Percentiles rank a stretch among this genome's conserved stretches.
These are phyloP conservation scores for Penicillium daleae DNA, from an alignment of 495 filamentous ascomycete genomes.

Conservation along the genomic window DNA sequence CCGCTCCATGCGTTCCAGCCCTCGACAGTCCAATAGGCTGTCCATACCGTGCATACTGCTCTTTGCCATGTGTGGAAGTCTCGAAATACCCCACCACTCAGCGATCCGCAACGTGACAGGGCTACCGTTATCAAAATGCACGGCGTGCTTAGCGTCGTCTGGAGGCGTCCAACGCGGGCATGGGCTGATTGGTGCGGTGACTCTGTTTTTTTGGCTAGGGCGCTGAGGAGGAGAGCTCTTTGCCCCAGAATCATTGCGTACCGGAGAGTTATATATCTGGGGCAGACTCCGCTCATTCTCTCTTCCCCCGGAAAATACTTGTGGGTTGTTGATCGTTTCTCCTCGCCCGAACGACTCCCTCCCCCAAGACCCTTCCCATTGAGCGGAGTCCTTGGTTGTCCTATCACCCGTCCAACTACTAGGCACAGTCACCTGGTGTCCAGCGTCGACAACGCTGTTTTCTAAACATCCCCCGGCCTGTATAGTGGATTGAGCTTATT, in stretches of 20 bases:
- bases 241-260: slow-evolving; percentile 6
- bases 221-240: slow-evolving; percentile 6
- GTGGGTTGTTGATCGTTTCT: slow-evolving; percentile 4
- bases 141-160: slow-evolving; percentile 27
- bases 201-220: slow-evolving; percentile 19
- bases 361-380: neutral
- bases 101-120: slow-evolving; percentile 23
- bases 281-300: slow-evolving; percentile 14
- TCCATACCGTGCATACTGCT: neutral
- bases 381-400: neutral
- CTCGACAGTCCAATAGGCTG: slow-evolving; percentile 19
- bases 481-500: neutral
- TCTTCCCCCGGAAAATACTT: slow-evolving; percentile 7
- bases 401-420: neutral
- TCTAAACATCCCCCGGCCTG: neutral
- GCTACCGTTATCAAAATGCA: slow-evolving; percentile 26
- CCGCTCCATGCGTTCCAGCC: neutral
- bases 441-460: neutral
- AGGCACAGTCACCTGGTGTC: neutral
- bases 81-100: slow-evolving; percentile 40
- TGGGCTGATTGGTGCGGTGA: slow-evolving; percentile 23
- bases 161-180: slow-evolving; percentile 17
- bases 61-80: slow-evolving; percentile 20
- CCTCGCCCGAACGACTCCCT: slow-evolving; percentile 1
- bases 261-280: slow-evolving; percentile 27